Evolutionary conservation across 192 early-diverging fungal species (phyloP).

Genomic region (Lunasporangiospora selenospora): DNA sequence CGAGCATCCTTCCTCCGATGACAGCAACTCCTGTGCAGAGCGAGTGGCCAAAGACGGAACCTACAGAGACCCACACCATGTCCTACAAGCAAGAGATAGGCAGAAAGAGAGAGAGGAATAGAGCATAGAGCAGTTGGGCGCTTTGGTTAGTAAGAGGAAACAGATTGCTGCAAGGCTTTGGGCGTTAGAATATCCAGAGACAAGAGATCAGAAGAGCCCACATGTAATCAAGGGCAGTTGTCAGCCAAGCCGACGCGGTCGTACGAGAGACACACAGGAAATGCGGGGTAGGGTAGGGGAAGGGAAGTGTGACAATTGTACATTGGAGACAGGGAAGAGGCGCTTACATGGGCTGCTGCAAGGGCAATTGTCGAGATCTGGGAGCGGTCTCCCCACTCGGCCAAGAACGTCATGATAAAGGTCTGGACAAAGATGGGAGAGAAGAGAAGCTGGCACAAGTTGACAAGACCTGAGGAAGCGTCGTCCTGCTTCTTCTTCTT

Average conservation of each 20-base stretch:
- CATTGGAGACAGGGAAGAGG: too few relatives aligned
- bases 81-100: constrained; percentile 56
- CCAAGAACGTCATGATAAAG: constrained; percentile 96
- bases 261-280: too few relatives aligned
- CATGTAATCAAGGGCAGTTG: too few relatives aligned
- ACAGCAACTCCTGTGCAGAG: constrained; percentile 94
- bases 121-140: too few relatives aligned
- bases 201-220: too few relatives aligned
- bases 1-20: constrained; percentile 89
- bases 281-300: too few relatives aligned
- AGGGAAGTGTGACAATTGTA: too few relatives aligned
- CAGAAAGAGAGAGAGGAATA: background rate
- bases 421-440: constrained; percentile 96
- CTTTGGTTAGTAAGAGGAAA: constrained; percentile 10
- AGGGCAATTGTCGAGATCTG: constrained; percentile 97
- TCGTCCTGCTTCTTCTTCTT: constrained; percentile 43
- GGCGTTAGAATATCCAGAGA: background rate
- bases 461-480: constrained; percentile 62
- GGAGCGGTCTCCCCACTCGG: constrained; percentile 98
- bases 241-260: too few relatives aligned
- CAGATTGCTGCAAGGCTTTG: background rate
- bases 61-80: constrained; percentile 89
- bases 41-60: constrained; percentile 89
- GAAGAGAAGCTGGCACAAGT: constrained; percentile 78
- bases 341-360: constrained; percentile 87